Conservation (phyloP, 768 basidiomycete genomes). For the Calocybe cyanea region DNA sequence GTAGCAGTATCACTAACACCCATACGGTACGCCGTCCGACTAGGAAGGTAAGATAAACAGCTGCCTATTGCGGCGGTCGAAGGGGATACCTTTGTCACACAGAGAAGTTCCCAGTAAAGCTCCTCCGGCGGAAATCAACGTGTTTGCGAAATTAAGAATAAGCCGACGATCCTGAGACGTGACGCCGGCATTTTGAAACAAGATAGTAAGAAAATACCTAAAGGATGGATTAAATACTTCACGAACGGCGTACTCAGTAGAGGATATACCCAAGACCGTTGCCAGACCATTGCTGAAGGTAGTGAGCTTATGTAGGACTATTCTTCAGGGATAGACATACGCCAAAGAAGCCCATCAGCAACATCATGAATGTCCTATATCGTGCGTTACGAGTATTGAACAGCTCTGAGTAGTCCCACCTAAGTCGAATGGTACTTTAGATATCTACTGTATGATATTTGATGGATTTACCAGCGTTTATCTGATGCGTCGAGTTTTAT, state of each 20-base stretch:
- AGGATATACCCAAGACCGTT: slow-evolving; percentile 44
- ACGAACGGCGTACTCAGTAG: background rate
- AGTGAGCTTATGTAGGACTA: background rate
- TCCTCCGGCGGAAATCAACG: slow-evolving; percentile 35
- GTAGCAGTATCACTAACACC: slow-evolving; percentile 35
- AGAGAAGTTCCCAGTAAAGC: slow-evolving; percentile 38
- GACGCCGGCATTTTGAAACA: slow-evolving; percentile 36
- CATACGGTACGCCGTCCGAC: slow-evolving; percentile 42
- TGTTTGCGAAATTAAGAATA: slow-evolving; percentile 40
- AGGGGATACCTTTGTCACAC: slow-evolving; percentile 33
- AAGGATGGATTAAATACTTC: background rate
- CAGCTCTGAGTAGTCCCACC: slow-evolving; percentile 51
- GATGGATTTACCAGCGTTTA: slow-evolving; percentile 50
- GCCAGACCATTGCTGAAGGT: slow-evolving; percentile 46
- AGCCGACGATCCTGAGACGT: slow-evolving; percentile 35
- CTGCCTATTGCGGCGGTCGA: no score
- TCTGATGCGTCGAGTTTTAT: slow-evolving; percentile 49
- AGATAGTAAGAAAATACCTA: slow-evolving; percentile 41
- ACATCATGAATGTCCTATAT: slow-evolving; percentile 43
- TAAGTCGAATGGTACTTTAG: slow-evolving; percentile 8
- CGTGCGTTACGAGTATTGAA: slow-evolving; percentile 44
- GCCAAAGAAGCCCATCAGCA: slow-evolving; percentile 53
- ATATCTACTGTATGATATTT: background rate
- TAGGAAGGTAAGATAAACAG: slow-evolving; percentile 6
- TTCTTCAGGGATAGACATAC: slow-evolving; percentile 19